phyloP scores from a whole-genome alignment of 306 rosid genomes.

The Castanea sativa region DNA sequence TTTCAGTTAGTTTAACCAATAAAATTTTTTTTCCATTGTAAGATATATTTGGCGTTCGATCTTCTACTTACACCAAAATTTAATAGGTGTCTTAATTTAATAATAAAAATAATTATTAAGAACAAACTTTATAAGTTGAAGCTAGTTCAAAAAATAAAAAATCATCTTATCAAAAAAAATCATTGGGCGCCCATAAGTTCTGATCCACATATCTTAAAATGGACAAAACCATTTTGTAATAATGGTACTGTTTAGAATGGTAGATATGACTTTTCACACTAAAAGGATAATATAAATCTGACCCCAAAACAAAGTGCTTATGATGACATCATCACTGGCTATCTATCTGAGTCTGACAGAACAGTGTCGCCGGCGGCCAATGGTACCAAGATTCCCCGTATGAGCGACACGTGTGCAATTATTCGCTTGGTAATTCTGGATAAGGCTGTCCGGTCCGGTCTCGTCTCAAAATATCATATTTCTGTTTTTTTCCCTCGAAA shows the following conservation, averaged over 20 bases:
- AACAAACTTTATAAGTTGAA: too few species aligned
- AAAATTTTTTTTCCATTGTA: accelerated
- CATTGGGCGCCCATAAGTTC: too few species aligned
- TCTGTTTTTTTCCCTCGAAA: too few species aligned
- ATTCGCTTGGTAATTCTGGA: neutral
- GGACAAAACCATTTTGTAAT: neutral
- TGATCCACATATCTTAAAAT: too few species aligned
- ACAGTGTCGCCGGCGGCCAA: slow-evolving; percentile 30
- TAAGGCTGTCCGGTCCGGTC: neutral
- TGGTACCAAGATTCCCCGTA: slow-evolving; percentile 10
- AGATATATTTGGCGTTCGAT: too few species aligned
- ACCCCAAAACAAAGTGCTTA: slow-evolving; percentile 3
- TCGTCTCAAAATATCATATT: too few species aligned
- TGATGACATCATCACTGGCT: slow-evolving; percentile 21
- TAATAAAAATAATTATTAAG: too few species aligned
- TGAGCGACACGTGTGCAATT: slow-evolving; percentile 41
- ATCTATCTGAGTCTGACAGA: neutral
- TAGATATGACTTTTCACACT: slow-evolving; percentile 9
- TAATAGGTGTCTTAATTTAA: accelerated
- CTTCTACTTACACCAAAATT: too few species aligned
- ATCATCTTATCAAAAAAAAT: too few species aligned
- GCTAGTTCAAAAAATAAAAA: too few species aligned
- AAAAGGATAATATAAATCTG: neutral
- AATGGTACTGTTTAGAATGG: neutral
- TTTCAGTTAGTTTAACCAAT: too few species aligned